Conservation (phyloP, 768 basidiomycete genomes). For the Pleurotus eryngii region DNA sequence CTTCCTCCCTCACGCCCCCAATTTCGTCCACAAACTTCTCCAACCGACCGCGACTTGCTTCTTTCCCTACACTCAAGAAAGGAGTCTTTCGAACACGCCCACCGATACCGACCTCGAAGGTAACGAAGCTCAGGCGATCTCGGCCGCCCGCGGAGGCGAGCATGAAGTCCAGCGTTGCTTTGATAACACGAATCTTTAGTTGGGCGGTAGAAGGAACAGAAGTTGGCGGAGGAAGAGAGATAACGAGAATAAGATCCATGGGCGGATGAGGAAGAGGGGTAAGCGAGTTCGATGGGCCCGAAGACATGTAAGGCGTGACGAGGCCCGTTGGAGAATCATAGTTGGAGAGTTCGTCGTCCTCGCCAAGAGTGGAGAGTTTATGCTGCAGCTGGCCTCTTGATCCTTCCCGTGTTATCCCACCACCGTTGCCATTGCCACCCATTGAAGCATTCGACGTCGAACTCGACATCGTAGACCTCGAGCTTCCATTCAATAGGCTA, state of each 20-base stretch:
- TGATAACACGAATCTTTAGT: slow-evolving; percentile 88
- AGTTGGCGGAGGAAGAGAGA: slow-evolving; percentile 77
- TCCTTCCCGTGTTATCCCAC: background rate
- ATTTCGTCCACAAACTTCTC: slow-evolving; percentile 78
- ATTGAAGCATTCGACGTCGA: slow-evolving; percentile 68
- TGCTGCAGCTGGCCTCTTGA: slow-evolving; percentile 34
- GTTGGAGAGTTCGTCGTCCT: slow-evolving; percentile 62
- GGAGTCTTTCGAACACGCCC: slow-evolving; percentile 92
- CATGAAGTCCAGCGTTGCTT: slow-evolving; percentile 82
- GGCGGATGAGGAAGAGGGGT: slow-evolving; percentile 81
- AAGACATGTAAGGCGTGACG: slow-evolving; percentile 68
- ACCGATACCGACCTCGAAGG: slow-evolving; percentile 84
- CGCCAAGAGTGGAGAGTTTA: slow-evolving; percentile 65
- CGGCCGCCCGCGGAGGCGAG: slow-evolving; percentile 69
- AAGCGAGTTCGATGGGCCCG: slow-evolving; percentile 77
- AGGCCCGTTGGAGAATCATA: slow-evolving; percentile 58
- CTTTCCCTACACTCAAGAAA: slow-evolving; percentile 71
- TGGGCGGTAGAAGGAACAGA: slow-evolving; percentile 75
- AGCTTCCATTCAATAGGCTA: slow-evolving; percentile 63
- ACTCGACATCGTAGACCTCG: slow-evolving; percentile 70
- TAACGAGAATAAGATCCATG: slow-evolving; percentile 88
- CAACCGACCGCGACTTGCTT: slow-evolving; percentile 67
- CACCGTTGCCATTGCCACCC: slow-evolving; percentile 8
- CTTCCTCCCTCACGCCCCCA: slow-evolving; percentile 38
- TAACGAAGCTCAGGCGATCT: slow-evolving; percentile 87